Evolutionary conservation across 2,329 filamentous ascomycete genomes (phyloP).

Genomic region (Fusarium chaquense): DNA sequence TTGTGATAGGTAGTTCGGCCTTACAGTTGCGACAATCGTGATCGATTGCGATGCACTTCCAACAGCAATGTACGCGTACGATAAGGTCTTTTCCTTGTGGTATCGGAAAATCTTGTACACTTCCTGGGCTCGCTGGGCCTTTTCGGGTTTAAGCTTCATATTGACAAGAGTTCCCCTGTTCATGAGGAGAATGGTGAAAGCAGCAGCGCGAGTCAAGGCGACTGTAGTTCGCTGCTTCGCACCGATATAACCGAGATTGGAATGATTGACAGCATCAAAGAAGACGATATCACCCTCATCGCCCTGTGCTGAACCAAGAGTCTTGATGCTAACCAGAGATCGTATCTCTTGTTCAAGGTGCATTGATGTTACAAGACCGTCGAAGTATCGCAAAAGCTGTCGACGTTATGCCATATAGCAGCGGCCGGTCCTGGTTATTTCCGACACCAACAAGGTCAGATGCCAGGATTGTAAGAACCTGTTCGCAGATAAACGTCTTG

Average conservation of each 20-base stretch:
- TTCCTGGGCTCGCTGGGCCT: too few species aligned
- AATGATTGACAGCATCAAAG: too few species aligned
- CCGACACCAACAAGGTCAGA: neutral
- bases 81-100: too few species aligned
- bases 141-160: too few species aligned
- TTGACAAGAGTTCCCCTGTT: too few species aligned
- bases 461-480: neutral
- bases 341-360: neutral
- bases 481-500: neutral
- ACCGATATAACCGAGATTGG: too few species aligned
- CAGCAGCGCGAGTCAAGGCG: neutral
- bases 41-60: too few species aligned
- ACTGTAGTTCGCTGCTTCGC: neutral
- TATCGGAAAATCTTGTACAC: too few species aligned
- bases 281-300: neutral
- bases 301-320: neutral
- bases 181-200: too few species aligned
- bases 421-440: neutral
- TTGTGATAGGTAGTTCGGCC: too few species aligned
- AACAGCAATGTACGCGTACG: too few species aligned
- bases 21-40: too few species aligned
- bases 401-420: neutral
- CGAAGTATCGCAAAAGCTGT: neutral
- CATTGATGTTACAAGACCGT: neutral
- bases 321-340: neutral